Base-by-base conservation (phyloP, 2,329 filamentous ascomycete species). In the Lasiodiplodia gonubiensis region DNA sequence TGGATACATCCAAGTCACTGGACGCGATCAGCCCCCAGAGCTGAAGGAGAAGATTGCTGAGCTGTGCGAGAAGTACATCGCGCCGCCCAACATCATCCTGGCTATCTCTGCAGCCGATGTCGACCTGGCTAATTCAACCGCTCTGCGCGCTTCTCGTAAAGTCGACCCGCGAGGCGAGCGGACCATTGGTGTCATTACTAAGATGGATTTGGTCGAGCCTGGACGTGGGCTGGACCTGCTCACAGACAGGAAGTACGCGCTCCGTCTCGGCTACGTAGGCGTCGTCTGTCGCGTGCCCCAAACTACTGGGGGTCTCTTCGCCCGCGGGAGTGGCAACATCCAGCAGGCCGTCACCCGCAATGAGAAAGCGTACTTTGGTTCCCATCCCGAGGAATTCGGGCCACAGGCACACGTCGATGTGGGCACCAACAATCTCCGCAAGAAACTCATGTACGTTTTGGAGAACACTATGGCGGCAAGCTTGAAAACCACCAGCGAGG, bases 41-140 rank as follows among this genome's bases (percentile, higher is more conserved):
- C 83, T 99, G 65, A 98, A 98, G 80, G 92, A 96, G 75, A 97
- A 96, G 82, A 99, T 99, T 70, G 88, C 92, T 2, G 93, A 97
- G 74, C 88, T 99, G 14, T 99, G 95, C 77, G 95, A 99, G 80
- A 98, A 97, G 81, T 99, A 99, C 75, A 99, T 99, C 63, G 92
- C 97, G 76, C 83, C 94, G 6, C 95, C 96, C 0, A 99, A 99
- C 75, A 91, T 99, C 72, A 97, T 99, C 70, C 85, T 99, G 8
- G 95, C 95, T 48, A 98, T 99, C 70, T 99, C 96, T 1, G 95
- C 96, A 1, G 95, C 95, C 27, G 95, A 99, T 79, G 95, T 99
- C 21, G 95, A 99, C 83, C 81, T 99, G 67, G 95, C 95, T 25
- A 99, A 99, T 78, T 99, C 95, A 1, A 95, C 95, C 7, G 94